phyloP scores from a whole-genome alignment of 2,329 filamentous ascomycete species.

The Neofusicoccum umdonicola region DNA sequence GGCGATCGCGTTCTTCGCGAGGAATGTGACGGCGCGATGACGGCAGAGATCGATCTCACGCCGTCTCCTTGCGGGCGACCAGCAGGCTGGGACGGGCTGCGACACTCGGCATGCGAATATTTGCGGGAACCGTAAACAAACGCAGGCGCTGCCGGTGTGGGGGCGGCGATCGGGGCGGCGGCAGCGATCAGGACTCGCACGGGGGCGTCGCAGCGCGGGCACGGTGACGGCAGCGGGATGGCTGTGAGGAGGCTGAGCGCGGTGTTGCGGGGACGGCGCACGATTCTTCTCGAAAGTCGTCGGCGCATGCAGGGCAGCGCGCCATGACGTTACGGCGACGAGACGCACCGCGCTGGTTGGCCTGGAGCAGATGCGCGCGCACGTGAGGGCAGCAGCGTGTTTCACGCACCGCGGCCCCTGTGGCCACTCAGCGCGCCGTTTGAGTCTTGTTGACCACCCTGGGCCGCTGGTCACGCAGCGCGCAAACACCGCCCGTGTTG shows the following conservation, averaged over 20 bases:
- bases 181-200: background rate
- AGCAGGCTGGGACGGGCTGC: constrained; percentile 1
- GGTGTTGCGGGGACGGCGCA: constrained; percentile 13
- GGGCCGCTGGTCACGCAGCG: constrained; percentile 3
- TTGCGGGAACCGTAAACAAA: constrained; percentile 2
- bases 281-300: constrained; percentile 13
- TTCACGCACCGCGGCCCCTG: background rate
- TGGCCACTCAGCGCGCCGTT: constrained; percentile 4
- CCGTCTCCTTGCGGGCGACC: constrained; percentile 7
- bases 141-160: background rate
- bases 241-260: constrained; percentile 13
- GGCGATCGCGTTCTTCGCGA: constrained; percentile 9
- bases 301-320: constrained; percentile 5
- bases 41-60: constrained; percentile 12
- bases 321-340: constrained; percentile 4
- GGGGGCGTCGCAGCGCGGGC: background rate
- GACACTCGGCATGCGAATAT: constrained; percentile 9
- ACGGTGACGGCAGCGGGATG: background rate
- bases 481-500: background rate
- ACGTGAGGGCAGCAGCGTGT: constrained; percentile 1
- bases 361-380: background rate
- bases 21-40: constrained; percentile 11
- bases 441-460: background rate
- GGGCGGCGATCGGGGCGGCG: background rate
- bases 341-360: constrained; percentile 8